Conservation (phyloP, 1,284 basidiomycete genomes). For the Garcileccinum viscosum region DNA sequence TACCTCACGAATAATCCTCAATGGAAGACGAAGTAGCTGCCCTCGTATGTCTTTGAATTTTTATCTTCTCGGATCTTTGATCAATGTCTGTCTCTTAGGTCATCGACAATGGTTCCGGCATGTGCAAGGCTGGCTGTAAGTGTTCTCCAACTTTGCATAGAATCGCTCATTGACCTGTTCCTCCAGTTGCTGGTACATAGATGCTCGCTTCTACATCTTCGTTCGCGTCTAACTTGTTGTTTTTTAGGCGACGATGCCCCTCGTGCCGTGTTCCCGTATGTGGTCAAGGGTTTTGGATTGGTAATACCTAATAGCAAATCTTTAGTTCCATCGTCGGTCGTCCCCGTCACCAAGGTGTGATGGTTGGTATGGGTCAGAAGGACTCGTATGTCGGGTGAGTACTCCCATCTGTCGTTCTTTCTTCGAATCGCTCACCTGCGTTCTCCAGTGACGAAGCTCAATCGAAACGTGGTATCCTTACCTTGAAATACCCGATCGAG, state of each 20-base stretch:
- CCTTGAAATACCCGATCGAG: constrained; percentile 82
- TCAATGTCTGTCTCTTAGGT: constrained; percentile 41
- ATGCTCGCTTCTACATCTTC: not conserved
- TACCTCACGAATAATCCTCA: constrained; percentile 22
- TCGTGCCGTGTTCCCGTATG: constrained; percentile 76
- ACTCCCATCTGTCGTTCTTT: not conserved
- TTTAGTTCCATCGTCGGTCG: constrained; percentile 83
- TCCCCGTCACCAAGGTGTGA: constrained; percentile 87
- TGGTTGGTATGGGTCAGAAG: constrained; percentile 84
- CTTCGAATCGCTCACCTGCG: not conserved
- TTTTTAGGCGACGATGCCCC: constrained; percentile 75
- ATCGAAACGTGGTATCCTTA: constrained; percentile 92
- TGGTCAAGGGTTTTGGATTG: constrained; percentile 23
- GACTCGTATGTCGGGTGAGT: constrained; percentile 80
- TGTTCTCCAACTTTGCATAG: constrained; percentile 9
- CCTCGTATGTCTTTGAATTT: constrained; percentile 40
- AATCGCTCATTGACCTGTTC: constrained; percentile 11
- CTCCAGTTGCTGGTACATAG: constrained; percentile 33
- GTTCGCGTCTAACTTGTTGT: constrained; percentile 18
- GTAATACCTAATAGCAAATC: constrained; percentile 15
- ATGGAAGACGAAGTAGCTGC: constrained; percentile 56
- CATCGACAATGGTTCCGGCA: constrained; percentile 71
- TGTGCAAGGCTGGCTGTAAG: constrained; percentile 73
- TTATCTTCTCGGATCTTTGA: not conserved
- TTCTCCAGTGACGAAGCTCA: constrained; percentile 81